phyloP scores from a whole-genome alignment of 2,329 filamentous ascomycete genomes.

The Cladorrhinum sp. region DNA sequence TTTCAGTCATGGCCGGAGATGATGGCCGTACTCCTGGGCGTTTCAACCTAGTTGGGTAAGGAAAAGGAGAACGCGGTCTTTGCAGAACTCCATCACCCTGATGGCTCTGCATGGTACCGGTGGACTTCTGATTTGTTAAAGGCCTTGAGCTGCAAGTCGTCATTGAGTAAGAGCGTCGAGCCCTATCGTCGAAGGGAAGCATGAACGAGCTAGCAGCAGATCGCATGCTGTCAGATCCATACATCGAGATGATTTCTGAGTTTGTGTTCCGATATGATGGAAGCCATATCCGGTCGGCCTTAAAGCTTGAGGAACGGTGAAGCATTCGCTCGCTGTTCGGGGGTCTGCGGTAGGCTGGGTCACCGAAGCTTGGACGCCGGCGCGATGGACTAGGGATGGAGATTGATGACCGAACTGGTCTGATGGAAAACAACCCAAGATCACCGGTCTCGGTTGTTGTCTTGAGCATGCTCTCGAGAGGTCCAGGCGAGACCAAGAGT shows the following conservation, averaged over 20 bases:
- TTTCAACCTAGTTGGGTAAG: slow-evolving; percentile 56
- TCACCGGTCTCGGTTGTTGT: slow-evolving; percentile 66
- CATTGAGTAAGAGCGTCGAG: slow-evolving; percentile 53
- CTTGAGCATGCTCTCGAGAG: slow-evolving; percentile 63
- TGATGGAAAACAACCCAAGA: slow-evolving; percentile 59
- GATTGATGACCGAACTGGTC: slow-evolving; percentile 37
- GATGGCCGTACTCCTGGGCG: slow-evolving; percentile 50
- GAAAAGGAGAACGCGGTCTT: slow-evolving; percentile 57
- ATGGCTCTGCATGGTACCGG: slow-evolving; percentile 47
- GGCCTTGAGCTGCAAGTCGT: slow-evolving; percentile 49
- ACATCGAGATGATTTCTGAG: slow-evolving; percentile 56
- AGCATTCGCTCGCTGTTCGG: slow-evolving; percentile 33
- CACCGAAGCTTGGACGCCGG: slow-evolving; percentile 31
- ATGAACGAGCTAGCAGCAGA: slow-evolving; percentile 43
- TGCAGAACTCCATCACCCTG: slow-evolving; percentile 43
- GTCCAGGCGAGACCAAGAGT: slow-evolving; percentile 48
- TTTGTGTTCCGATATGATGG: slow-evolving; percentile 50
- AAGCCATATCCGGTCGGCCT: slow-evolving; percentile 44
- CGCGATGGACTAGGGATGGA: slow-evolving; percentile 27
- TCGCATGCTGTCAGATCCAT: slow-evolving; percentile 49
- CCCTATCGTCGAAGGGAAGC: slow-evolving; percentile 42
- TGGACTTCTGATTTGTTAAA: slow-evolving; percentile 48
- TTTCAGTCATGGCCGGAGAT: slow-evolving; percentile 49
- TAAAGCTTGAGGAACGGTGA: slow-evolving; percentile 30
- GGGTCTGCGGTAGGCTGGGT: slow-evolving; percentile 30